phyloP scores from a whole-genome alignment of 2,329 filamentous ascomycete species.

The Penicillium freii region DNA sequence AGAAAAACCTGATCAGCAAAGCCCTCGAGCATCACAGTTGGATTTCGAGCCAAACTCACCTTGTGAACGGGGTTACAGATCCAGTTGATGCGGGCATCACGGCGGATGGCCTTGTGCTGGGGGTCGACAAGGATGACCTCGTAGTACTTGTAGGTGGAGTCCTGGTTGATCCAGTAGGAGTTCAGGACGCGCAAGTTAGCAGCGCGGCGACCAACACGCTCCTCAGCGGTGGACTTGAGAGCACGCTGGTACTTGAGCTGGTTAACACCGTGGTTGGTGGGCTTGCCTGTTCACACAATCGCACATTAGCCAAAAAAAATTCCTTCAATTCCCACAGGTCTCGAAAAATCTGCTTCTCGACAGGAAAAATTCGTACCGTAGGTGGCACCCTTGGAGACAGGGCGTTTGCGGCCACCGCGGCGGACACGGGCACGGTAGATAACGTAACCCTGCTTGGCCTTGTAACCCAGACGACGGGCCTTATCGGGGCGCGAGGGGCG shows the following conservation, averaged over 20 bases:
- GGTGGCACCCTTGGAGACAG: slow-evolving; percentile 94
- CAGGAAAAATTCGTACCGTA: slow-evolving; percentile 66
- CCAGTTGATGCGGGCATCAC: slow-evolving; percentile 99
- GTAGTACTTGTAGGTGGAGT: slow-evolving; percentile 99
- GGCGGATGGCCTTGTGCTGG: slow-evolving; percentile 99
- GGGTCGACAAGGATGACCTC: slow-evolving; percentile 99
- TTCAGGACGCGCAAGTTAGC: slow-evolving; percentile 99
- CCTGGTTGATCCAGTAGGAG: slow-evolving; percentile 99
- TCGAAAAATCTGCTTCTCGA: not conserved
- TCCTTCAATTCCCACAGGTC: slow-evolving; percentile 4
- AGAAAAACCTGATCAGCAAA: slow-evolving; percentile 24
- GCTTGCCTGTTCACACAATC: slow-evolving; percentile 70
- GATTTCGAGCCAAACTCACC: slow-evolving; percentile 35
- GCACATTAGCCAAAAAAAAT: slow-evolving; percentile 26
- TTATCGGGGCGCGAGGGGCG: slow-evolving; percentile 98
- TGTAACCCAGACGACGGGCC: slow-evolving; percentile 99
- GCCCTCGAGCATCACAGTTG: not conserved
- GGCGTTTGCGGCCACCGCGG: slow-evolving; percentile 97
- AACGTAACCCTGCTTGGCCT: slow-evolving; percentile 99
- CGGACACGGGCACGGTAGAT: slow-evolving; percentile 99
- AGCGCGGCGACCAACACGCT: slow-evolving; percentile 98
- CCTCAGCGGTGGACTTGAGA: slow-evolving; percentile 94
- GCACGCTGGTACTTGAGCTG: slow-evolving; percentile 99
- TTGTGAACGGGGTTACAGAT: slow-evolving; percentile 99
- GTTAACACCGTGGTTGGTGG: slow-evolving; percentile 99